phyloP scores from a whole-genome alignment of 169 alveolate species.

The Plasmodium sp. region DNA sequence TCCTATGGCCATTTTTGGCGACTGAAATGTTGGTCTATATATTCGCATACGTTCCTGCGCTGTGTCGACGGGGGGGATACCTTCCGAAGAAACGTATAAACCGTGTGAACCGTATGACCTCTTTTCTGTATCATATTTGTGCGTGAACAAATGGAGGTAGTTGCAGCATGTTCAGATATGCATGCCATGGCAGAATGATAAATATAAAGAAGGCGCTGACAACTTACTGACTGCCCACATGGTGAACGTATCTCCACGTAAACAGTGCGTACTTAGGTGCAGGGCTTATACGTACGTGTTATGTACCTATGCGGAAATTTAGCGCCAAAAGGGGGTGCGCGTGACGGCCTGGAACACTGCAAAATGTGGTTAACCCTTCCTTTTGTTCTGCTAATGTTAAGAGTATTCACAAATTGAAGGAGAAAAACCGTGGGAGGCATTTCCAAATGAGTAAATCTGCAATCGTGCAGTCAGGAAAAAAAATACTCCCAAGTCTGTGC shows the following conservation, averaged over 20 bases:
- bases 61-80: background rate
- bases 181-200: background rate
- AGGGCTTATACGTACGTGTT: background rate
- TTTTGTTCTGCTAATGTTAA: background rate
- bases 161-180: background rate
- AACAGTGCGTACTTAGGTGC: background rate
- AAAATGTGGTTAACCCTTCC: background rate
- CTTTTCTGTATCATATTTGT: background rate
- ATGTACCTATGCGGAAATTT: background rate
- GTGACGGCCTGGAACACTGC: background rate
- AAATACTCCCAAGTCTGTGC: background rate
- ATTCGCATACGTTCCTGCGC: background rate
- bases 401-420: background rate
- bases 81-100: background rate
- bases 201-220: background rate
- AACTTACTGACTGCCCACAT: background rate
- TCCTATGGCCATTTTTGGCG: background rate
- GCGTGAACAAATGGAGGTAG: background rate
- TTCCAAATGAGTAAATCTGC: background rate
- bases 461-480: background rate
- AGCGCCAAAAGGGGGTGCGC: background rate
- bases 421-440: background rate
- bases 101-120: background rate
- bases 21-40: background rate
- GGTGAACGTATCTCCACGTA: background rate